Percentiles rank a stretch among this genome's conserved stretches.
Evolutionary conservation across 2,329 filamentous ascomycete genomes (phyloP).

Genomic region (Aspergillus alliaceus): DNA sequence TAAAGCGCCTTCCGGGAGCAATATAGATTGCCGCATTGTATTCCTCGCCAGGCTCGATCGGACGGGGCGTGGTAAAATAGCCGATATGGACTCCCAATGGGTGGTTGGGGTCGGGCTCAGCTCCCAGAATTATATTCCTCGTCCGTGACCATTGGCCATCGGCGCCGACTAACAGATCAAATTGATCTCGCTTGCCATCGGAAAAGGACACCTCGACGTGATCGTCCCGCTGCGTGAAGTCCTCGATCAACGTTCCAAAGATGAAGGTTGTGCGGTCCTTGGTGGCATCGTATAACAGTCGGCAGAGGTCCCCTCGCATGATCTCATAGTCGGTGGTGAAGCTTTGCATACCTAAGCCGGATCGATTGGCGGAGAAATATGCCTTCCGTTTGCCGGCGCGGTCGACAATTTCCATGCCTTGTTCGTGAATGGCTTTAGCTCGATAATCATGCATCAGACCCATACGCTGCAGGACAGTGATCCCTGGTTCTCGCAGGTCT

Average conservation of each 20-base stretch:
- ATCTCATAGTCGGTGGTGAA: slow-evolving; percentile 56
- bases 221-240: slow-evolving; percentile 23
- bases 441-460: slow-evolving; percentile 48
- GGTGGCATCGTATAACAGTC: slow-evolving; percentile 40
- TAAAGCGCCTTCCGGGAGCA: slow-evolving; percentile 32
- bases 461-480: slow-evolving; percentile 56
- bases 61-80: slow-evolving; percentile 39
- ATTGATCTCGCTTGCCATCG: slow-evolving; percentile 19
- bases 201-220: slow-evolving; percentile 24
- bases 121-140: slow-evolving; percentile 20
- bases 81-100: slow-evolving; percentile 29
- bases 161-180: slow-evolving; percentile 32
- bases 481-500: slow-evolving; percentile 54
- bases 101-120: slow-evolving; percentile 19
- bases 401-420: slow-evolving; percentile 52
- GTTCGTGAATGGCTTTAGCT: slow-evolving; percentile 44
- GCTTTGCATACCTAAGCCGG: slow-evolving; percentile 34
- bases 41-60: slow-evolving; percentile 15
- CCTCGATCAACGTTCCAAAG: slow-evolving; percentile 32
- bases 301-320: slow-evolving; percentile 54
- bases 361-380: slow-evolving; percentile 42
- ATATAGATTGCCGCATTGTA: slow-evolving; percentile 29
- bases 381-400: slow-evolving; percentile 38
- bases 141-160: slow-evolving; percentile 29
- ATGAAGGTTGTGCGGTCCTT: slow-evolving; percentile 39